Base-by-base conservation (phyloP, 257 asterid genomes). In the Solanum clarkiae region DNA sequence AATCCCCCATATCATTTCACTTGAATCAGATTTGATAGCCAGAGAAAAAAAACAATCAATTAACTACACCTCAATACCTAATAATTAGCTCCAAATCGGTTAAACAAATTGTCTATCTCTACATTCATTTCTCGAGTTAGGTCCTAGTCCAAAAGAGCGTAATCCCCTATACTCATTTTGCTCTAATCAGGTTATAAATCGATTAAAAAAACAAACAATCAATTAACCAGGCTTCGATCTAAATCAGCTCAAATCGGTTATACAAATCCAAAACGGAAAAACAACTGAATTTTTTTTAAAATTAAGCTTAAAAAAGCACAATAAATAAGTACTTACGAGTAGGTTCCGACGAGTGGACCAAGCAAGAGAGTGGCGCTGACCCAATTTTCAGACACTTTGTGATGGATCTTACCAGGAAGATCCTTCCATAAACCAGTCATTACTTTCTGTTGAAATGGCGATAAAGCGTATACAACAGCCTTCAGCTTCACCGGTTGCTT, bases 361-460 rank as follows among this genome's bases (percentile, higher is more conserved):
- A 96, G 87, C 51, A 94, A 81, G 84, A 94, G 98, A 32, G 97
- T 88, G 65, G 98, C 92, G 90, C 93, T 91, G 92, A 93, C 79
- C 99, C 98, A 96, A 85, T 91, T 94, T 63, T 93, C 97, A 57
- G 95, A 83, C 84, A 93, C 84, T 90, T 96, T 96, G 92, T 96
- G 99, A 85, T 92, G 87, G 93, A 93, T 90, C 90, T 96, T 96
- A 32, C 91, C 88, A 29, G 97, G 88, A 4, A 96, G 85, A 88
- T 93, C 98, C 84, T 94, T 96, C 98, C 95, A 94, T 77, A 96
- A 94, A 20, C 99, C 99, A 0, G 97, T 89, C 98, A 96, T 94
- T 74, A 94, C 92, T 90, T 96, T 93, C 92, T 94, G 98, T 89
- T 94, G 98, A 84, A 91, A 96, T 6, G 99, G 99, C 1, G 99